Evolutionary conservation across 345 rosid species (phyloP).

Genomic region (Linum tenue): DNA sequence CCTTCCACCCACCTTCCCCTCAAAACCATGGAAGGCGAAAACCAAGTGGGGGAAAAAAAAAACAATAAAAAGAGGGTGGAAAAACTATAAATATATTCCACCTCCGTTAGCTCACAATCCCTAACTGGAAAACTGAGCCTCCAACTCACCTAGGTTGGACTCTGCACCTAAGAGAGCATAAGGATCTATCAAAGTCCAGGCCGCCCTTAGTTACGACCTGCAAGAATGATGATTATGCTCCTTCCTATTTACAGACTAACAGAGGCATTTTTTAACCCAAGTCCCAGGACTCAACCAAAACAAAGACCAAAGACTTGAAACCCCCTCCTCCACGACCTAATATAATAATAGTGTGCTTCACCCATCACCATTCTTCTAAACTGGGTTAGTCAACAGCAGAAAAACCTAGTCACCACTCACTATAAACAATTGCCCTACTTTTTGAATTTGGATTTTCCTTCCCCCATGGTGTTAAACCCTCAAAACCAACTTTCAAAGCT

Average conservation of each 20-base stretch:
- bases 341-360: neutral
- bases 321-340: conserved; percentile 14
- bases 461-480: conserved; percentile 9
- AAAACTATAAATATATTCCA: conserved; percentile 2
- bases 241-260: conserved; percentile 53
- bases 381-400: conserved; percentile 27
- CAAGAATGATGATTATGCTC: conserved; percentile 37
- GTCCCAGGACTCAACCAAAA: conserved; percentile 2
- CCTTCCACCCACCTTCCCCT: no score
- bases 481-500: conserved; percentile 18
- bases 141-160: conserved; percentile 42
- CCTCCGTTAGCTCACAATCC: conserved; percentile 55
- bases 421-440: conserved; percentile 39
- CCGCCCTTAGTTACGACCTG: conserved; percentile 15
- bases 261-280: conserved; percentile 35
- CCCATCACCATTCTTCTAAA: conserved; percentile 20
- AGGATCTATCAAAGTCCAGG: conserved; percentile 30
- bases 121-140: conserved; percentile 50
- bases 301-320: conserved; percentile 25
- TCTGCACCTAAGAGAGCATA: conserved; percentile 33
- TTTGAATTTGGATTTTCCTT: conserved; percentile 7
- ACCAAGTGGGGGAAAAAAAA: no score
- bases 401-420: conserved; percentile 19
- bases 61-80: no score
- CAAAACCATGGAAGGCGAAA: no score